These are phyloP conservation scores for Selaginella moellendorffii DNA, from an alignment of 75 land plant species.

Conservation along the genomic window DNA sequence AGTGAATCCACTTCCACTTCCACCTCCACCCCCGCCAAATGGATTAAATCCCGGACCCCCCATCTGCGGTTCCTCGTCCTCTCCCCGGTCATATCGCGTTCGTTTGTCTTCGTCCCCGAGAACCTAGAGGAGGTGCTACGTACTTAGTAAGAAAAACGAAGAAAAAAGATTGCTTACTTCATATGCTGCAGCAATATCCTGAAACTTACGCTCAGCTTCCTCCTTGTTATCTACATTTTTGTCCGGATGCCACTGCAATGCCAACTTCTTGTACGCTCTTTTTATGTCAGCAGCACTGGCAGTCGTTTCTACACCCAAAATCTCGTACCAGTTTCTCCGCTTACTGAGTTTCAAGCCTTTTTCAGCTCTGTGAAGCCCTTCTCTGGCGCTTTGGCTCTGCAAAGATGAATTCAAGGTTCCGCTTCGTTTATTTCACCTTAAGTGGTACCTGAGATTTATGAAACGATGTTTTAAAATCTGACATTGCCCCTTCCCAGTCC, in stretches of 20 bases:
- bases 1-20: slow-evolving; percentile 68
- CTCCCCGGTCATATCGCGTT: slow-evolving; percentile 75
- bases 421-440: too few species aligned
- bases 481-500: slow-evolving; percentile 97
- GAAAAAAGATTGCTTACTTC: slow-evolving; percentile 38
- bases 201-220: slow-evolving; percentile 83
- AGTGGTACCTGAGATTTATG: slow-evolving; percentile 70
- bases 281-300: slow-evolving; percentile 78
- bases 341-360: slow-evolving; percentile 75
- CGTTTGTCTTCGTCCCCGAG: slow-evolving; percentile 95
- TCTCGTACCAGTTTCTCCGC: slow-evolving; percentile 96
- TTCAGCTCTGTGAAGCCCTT: slow-evolving; percentile 74
- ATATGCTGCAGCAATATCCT: slow-evolving; percentile 96
- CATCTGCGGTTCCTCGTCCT: slow-evolving; percentile 68
- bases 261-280: slow-evolving; percentile 90
- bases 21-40: slow-evolving; percentile 63
- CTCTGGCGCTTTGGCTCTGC: slow-evolving; percentile 70
- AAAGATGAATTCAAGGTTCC: slow-evolving; percentile 4
- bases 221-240: slow-evolving; percentile 92
- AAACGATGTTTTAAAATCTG: slow-evolving; percentile 64
- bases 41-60: slow-evolving; percentile 30
- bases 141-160: background rate
- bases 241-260: slow-evolving; percentile 99
- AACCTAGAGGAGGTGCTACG: slow-evolving; percentile 43
- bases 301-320: slow-evolving; percentile 76